A percentile compares a stretch with the other conserved stretches of the same genome.
Conservation (phyloP, 1,284 basidiomycete genomes). For the Apiotrichum veenhuisii region DNA sequence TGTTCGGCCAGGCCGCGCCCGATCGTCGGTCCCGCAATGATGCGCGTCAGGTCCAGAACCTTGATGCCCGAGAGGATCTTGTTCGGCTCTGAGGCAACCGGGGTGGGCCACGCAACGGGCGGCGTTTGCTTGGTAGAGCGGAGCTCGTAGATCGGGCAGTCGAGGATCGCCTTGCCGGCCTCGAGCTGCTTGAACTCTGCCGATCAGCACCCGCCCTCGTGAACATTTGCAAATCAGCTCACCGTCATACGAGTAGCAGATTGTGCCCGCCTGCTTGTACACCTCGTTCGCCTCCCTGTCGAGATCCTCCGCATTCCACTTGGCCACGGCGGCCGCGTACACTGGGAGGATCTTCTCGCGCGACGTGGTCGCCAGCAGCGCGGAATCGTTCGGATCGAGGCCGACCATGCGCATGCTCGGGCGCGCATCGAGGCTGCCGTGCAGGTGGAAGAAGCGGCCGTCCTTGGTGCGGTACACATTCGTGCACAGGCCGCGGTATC, state of each 20-base stretch:
- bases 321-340: conserved; percentile 10
- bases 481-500: conserved; percentile 5
- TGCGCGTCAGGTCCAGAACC: conserved; percentile 16
- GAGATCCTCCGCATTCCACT: conserved; percentile 7
- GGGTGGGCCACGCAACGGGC: conserved; percentile 4
- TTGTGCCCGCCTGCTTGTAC: conserved; percentile 9
- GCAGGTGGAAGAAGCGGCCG: conserved; percentile 11
- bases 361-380: not conserved
- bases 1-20: conserved; percentile 14
- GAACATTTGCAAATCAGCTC: not conserved
- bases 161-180: conserved; percentile 8
- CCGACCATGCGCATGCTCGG: conserved; percentile 4
- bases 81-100: not conserved
- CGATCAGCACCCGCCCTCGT: not conserved
- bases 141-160: conserved; percentile 17
- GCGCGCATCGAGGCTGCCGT: conserved; percentile 9
- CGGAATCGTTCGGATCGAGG: not conserved
- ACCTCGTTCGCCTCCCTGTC: conserved; percentile 15
- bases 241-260: conserved; percentile 12
- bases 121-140: not conserved
- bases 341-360: conserved; percentile 2
- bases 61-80: conserved; percentile 17
- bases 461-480: conserved; percentile 13
- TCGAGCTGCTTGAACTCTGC: conserved; percentile 11
- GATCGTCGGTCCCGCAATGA: conserved; percentile 12